A percentile compares a stretch with the other conserved stretches of the same genome.
phyloP scores from a whole-genome alignment of 306 rosid genomes.

The Cucurbita argyrosperma region DNA sequence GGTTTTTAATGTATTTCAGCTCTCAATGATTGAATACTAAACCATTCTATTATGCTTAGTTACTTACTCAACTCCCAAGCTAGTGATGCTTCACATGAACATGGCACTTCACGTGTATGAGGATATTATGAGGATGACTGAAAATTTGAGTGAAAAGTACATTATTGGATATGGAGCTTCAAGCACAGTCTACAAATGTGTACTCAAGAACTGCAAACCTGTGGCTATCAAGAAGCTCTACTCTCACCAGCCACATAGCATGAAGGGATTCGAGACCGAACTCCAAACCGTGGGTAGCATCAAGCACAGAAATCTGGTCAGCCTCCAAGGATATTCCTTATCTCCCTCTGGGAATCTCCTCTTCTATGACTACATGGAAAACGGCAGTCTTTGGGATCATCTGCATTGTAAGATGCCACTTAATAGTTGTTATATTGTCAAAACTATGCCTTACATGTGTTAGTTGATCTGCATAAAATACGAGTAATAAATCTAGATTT shows the following conservation, averaged over 20 bases:
- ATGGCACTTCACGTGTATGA: slow-evolving; percentile 92
- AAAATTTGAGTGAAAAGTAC: slow-evolving; percentile 79
- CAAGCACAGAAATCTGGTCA: slow-evolving; percentile 85
- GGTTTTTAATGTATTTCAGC: neutral
- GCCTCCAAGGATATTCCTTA: slow-evolving; percentile 85
- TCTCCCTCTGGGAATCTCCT: slow-evolving; percentile 84
- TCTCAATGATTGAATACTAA: neutral
- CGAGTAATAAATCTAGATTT: neutral
- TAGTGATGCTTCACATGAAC: slow-evolving; percentile 89
- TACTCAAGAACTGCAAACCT: slow-evolving; percentile 87
- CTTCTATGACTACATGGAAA: slow-evolving; percentile 91
- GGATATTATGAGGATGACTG: slow-evolving; percentile 93
- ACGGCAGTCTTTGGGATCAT: slow-evolving; percentile 92
- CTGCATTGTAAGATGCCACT: slow-evolving; percentile 54
- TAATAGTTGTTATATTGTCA: neutral
- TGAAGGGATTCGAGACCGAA: slow-evolving; percentile 80
- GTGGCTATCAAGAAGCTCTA: slow-evolving; percentile 81
- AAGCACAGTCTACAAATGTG: slow-evolving; percentile 90
- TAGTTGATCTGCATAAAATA: neutral
- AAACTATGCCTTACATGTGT: neutral
- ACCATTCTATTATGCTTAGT: slow-evolving; percentile 18
- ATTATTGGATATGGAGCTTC: slow-evolving; percentile 86
- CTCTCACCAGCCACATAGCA: slow-evolving; percentile 58
- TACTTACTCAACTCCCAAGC: slow-evolving; percentile 56
- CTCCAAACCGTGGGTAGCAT: slow-evolving; percentile 79